phyloP scores from a whole-genome alignment of 805 yeast genomes.

The Hanseniaspora occidentalis region DNA sequence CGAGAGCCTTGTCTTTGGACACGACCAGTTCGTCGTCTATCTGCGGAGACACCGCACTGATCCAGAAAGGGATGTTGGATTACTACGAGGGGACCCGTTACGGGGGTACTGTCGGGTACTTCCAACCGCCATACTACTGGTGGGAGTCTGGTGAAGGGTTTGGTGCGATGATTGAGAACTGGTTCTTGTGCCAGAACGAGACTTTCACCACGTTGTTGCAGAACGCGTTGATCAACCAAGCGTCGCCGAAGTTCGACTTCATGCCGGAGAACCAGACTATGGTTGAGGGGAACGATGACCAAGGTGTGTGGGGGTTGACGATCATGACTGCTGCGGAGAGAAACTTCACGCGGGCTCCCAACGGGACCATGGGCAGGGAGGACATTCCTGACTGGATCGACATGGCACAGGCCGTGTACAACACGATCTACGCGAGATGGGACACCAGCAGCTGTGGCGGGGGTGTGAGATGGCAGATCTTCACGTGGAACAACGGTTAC shows the following conservation, averaged over 20 bases:
- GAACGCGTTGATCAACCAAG: conserved; percentile 52
- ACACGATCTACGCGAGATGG: conserved; percentile 88
- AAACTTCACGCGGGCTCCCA: conserved; percentile 62
- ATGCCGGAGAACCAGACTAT: conserved; percentile 81
- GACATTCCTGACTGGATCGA: conserved; percentile 59
- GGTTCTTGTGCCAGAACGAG: conserved; percentile 56
- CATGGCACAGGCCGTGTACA: conserved; percentile 79
- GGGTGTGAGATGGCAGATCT: conserved; percentile 94
- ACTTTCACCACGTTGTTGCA: conserved; percentile 46
- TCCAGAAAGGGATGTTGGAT: conserved; percentile 52
- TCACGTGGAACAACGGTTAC: conserved; percentile 87
- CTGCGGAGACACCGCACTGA: conserved; percentile 39
- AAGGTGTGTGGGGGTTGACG: conserved; percentile 92
- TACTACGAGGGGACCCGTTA: conserved; percentile 47
- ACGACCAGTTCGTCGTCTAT: conserved; percentile 32
- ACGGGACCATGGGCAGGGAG: conserved; percentile 19
- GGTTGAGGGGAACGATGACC: conserved; percentile 97
- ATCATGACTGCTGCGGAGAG: conserved; percentile 88
- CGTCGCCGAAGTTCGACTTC: conserved; percentile 62
- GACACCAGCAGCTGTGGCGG: conserved; percentile 64
- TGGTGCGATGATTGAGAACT: conserved; percentile 55
- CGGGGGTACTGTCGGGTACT: conserved; percentile 66
- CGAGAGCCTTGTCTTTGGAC: conserved; percentile 28
- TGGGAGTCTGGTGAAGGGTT: conserved; percentile 86
- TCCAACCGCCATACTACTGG: conserved; percentile 66